Evolutionary conservation across 2,329 filamentous ascomycete species (phyloP).

Genomic region (Talaromyces sp.): DNA sequence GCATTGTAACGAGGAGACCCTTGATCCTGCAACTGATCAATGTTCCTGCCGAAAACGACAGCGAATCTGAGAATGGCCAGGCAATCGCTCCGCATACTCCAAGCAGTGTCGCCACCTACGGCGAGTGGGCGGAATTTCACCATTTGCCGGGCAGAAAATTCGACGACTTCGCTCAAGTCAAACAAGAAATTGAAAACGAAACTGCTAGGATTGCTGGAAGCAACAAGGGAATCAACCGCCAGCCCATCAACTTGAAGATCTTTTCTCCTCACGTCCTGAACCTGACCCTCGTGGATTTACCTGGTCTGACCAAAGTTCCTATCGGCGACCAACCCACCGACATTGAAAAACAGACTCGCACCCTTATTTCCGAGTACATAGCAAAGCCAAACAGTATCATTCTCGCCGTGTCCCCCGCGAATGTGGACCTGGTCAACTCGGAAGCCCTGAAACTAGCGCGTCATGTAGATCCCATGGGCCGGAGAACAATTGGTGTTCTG

Average conservation of each 20-base stretch:
- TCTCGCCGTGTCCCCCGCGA: conserved; percentile 91
- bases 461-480: conserved; percentile 91
- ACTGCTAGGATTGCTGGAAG: conserved; percentile 89
- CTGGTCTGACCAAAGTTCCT: conserved; percentile 93
- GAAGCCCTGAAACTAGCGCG: conserved; percentile 94
- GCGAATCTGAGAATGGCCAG: conserved; percentile 61
- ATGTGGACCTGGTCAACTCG: conserved; percentile 97
- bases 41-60: conserved; percentile 66
- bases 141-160: conserved; percentile 86
- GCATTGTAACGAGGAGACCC: conserved; percentile 90
- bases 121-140: conserved; percentile 91
- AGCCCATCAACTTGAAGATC: conserved; percentile 97
- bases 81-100: conserved; percentile 68
- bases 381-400: conserved; percentile 98
- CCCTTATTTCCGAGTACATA: conserved; percentile 95
- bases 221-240: conserved; percentile 97
- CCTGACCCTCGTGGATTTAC: conserved; percentile 90
- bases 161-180: conserved; percentile 87
- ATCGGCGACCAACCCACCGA: conserved; percentile 96
- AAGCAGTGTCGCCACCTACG: conserved; percentile 60
- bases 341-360: conserved; percentile 97
- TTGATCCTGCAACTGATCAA: conserved; percentile 98
- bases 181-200: conserved; percentile 94
- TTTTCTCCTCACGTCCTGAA: conserved; percentile 97
- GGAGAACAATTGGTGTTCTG: conserved; percentile 91